These are phyloP conservation scores for Coniophora puteana DNA, from an alignment of 1,284 basidiomycete genomes.

Conservation along the genomic window DNA sequence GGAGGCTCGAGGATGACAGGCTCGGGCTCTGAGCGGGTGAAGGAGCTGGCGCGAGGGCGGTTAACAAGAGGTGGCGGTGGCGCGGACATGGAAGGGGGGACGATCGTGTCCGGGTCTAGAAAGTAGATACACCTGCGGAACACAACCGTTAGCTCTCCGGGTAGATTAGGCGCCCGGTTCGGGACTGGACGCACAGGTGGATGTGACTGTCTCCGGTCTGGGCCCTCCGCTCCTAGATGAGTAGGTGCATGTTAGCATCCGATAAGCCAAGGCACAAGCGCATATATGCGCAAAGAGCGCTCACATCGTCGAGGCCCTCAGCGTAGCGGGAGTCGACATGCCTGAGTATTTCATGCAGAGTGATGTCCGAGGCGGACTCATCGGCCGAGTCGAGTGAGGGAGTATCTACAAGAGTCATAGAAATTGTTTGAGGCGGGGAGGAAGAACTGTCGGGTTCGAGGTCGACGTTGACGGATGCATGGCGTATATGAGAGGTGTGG, in stretches of 20 bases:
- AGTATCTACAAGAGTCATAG: conserved; percentile 73
- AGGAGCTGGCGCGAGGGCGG: conserved; percentile 62
- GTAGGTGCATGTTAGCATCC: conserved; percentile 12
- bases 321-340: conserved; percentile 64
- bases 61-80: conserved; percentile 60
- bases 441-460: conserved; percentile 45
- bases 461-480: conserved; percentile 64
- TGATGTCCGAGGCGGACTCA: conserved; percentile 52
- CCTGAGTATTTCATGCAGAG: conserved; percentile 58
- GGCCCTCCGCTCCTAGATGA: conserved; percentile 72
- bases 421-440: conserved; percentile 42
- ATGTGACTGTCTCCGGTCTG: conserved; percentile 68
- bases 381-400: conserved; percentile 70
- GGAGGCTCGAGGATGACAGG: conserved; percentile 77
- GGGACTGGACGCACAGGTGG: conserved; percentile 64
- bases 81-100: conserved; percentile 59
- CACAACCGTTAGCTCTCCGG: conserved; percentile 21
- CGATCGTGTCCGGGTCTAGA: conserved; percentile 71
- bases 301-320: conserved; percentile 68
- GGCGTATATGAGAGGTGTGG: conserved; percentile 64
- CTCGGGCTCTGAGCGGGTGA: conserved; percentile 64
- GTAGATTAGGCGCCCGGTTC: conserved; percentile 17
- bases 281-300: conserved; percentile 23
- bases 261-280: conserved; percentile 9
- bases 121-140: conserved; percentile 80